Base-by-base conservation (phyloP, 1,284 basidiomycete species). In the Coniophora puteana region DNA sequence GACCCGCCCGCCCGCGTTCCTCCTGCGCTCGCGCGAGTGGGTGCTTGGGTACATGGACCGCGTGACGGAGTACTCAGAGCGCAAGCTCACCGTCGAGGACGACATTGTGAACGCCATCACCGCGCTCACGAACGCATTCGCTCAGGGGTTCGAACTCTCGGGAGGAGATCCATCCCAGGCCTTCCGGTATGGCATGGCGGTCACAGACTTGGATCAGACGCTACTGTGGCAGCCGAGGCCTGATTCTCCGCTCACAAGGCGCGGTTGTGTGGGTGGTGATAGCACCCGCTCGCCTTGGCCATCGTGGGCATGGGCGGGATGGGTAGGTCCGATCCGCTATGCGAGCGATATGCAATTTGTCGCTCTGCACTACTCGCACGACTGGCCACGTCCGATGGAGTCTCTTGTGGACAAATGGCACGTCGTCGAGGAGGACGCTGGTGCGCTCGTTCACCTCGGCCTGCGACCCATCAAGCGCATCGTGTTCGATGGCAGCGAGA, bases 141-240 rank as follows among this genome's bases (percentile, higher is more conserved):
- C 41, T 1, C 29, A 38, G 17, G 33, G 25, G 6, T 44, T 3
- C 25, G 26, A 37, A n/a, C 2, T 43, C 5, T 14, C 41, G 20
- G 42, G 33, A 18, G 38, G 38, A 12, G 2, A 17, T 13, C 38
- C 38, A 23, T 13, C 4, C 38, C 10, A 20, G 24, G 42, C 43
- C n/a, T 44, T 44, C 21, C 43, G 32, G 2, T 44, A 36, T 13
- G 42, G 43, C 7, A 44, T 45, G 43, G 34, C 43, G 27, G 21
- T 45, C 16, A 25, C 26, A 4, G 20, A 45, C 17, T 20, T 45
- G 17, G 42, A 45, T 17, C 25, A 10, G 10, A 14, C 14, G 26
- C 14, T 42, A 13, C 18, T 42, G 21, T 42, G 41, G 41, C 41
- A 42, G 20, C 41, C 41, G 14, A 31, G 14, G 4, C n/a, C 35